These are phyloP conservation scores for Ascobolus immersus DNA, from an alignment of 495 filamentous ascomycete genomes.

Conservation along the genomic window DNA sequence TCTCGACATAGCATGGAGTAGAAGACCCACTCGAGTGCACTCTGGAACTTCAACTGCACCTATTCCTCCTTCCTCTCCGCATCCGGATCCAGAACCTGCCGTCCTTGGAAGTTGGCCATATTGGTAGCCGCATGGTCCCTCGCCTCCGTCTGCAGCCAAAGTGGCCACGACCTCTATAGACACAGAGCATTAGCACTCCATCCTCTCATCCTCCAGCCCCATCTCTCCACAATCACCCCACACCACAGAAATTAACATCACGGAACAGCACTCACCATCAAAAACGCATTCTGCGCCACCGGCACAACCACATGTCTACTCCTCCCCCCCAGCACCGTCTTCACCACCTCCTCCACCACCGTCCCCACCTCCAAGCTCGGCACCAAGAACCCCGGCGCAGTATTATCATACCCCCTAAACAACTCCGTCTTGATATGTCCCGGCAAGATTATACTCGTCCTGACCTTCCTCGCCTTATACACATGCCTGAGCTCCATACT, in stretches of 20 bases:
- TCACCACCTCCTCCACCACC: conserved; percentile 36
- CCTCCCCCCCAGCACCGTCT: conserved; percentile 29
- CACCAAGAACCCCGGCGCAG: conserved; percentile 25
- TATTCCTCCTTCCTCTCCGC: neutral
- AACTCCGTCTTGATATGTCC: conserved; percentile 35
- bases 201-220: too few relatives aligned
- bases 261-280: too few relatives aligned
- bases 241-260: conserved; percentile 1
- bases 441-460: conserved; percentile 40
- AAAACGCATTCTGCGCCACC: conserved; percentile 5
- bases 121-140: conserved; percentile 17
- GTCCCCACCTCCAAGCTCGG: conserved; percentile 34
- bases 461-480: conserved; percentile 35
- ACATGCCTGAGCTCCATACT: conserved; percentile 31
- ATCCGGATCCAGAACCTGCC: conserved; percentile 25
- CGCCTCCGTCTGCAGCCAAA: conserved; percentile 22
- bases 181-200: too few relatives aligned
- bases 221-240: neutral
- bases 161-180: conserved; percentile 19
- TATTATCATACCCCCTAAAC: conserved; percentile 32
- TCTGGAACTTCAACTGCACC: too few relatives aligned
- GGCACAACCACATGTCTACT: conserved; percentile 34
- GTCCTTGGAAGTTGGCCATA: conserved; percentile 23
- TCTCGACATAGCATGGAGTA: too few relatives aligned
- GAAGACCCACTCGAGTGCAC: too few relatives aligned